These are phyloP conservation scores for Berkeleyomyces basicola DNA, from an alignment of 2,329 filamentous ascomycete genomes.

Conservation along the genomic window DNA sequence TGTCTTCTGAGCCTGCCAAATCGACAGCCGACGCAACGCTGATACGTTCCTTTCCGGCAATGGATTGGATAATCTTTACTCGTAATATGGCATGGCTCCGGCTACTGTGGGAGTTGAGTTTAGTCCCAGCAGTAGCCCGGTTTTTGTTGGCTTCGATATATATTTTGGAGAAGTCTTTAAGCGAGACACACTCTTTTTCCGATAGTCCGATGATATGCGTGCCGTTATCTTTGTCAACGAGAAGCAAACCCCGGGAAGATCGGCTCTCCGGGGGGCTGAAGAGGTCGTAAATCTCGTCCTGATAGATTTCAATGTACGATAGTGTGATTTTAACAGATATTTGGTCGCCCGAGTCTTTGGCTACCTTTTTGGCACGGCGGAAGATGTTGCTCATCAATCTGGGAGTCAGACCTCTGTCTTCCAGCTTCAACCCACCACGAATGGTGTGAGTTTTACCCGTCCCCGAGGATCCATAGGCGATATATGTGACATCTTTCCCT, in stretches of 20 bases:
- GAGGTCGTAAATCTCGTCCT: conserved; percentile 84
- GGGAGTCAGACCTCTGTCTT: conserved; percentile 77
- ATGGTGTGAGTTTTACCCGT: conserved; percentile 95
- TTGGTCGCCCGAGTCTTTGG: conserved; percentile 56
- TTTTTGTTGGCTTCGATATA: conserved; percentile 90
- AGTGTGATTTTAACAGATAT: conserved; percentile 59
- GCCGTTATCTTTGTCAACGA: conserved; percentile 74
- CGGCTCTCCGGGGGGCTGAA: conserved; percentile 81
- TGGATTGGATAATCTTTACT: conserved; percentile 70
- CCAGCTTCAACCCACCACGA: conserved; percentile 74
- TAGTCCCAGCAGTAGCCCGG: conserved; percentile 75
- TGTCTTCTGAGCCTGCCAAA: conserved; percentile 88
- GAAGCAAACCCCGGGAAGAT: conserved; percentile 59
- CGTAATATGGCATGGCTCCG: conserved; percentile 81
- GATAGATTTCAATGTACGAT: conserved; percentile 95
- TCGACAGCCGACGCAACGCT: conserved; percentile 90
- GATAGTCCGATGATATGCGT: conserved; percentile 75
- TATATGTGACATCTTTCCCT: conserved; percentile 75
- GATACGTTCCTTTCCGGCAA: conserved; percentile 48
- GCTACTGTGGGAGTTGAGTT: conserved; percentile 82
- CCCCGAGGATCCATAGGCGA: conserved; percentile 84
- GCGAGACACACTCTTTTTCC: conserved; percentile 62
- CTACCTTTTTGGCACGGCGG: conserved; percentile 66
- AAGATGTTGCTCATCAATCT: conserved; percentile 73
- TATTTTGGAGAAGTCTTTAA: conserved; percentile 78